A percentile compares a stretch with the other conserved stretches of the same genome.
phyloP scores from a whole-genome alignment of 2,329 filamentous ascomycete genomes.

The Colletotrichum sp. region DNA sequence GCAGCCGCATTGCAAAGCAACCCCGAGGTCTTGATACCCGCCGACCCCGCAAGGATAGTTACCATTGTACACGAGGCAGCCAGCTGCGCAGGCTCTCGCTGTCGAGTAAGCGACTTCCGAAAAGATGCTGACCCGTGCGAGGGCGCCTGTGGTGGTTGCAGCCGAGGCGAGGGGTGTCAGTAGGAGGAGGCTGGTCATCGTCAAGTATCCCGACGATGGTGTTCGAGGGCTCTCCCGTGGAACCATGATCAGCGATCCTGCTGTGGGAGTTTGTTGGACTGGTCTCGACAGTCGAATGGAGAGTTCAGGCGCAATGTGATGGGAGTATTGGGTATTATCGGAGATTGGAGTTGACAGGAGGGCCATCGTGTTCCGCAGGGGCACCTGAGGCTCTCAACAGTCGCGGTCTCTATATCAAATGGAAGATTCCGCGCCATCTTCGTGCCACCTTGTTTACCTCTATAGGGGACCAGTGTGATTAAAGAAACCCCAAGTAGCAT shows the following conservation, averaged over 20 bases:
- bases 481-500: neutral
- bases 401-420: neutral
- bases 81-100: slow-evolving; percentile 25
- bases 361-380: neutral
- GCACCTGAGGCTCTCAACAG: neutral
- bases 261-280: neutral
- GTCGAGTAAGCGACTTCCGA: slow-evolving; percentile 15
- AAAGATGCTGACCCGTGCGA: slow-evolving; percentile 14
- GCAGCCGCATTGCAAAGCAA: slow-evolving; percentile 26
- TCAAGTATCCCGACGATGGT: neutral
- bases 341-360: neutral
- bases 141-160: slow-evolving; percentile 6
- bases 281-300: neutral
- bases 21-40: slow-evolving; percentile 23
- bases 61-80: slow-evolving; percentile 27
- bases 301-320: neutral
- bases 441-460: neutral
- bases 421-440: neutral
- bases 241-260: neutral
- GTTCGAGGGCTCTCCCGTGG: neutral
- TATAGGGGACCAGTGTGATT: neutral
- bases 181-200: neutral
- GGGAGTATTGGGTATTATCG: neutral
- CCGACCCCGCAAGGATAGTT: slow-evolving; percentile 20
- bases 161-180: neutral